Percentiles rank a stretch among this genome's conserved stretches.
Conservation (phyloP, 345 rosid species). For the Gynandropsis gynandra region DNA sequence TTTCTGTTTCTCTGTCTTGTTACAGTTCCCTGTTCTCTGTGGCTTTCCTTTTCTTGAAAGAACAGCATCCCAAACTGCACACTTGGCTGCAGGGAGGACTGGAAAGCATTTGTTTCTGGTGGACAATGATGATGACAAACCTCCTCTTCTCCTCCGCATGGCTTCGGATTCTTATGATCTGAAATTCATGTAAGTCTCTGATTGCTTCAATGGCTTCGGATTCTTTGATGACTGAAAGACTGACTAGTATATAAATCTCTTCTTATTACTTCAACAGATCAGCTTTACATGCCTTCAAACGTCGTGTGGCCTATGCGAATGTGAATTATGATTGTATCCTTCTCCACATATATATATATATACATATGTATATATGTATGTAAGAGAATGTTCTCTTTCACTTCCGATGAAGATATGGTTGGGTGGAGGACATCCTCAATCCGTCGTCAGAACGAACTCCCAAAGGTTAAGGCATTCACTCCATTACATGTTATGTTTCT, state of each 20-base stretch:
- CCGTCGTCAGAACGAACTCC: slow-evolving; percentile 75
- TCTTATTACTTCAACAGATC: slow-evolving; percentile 47
- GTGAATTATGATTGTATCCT: slow-evolving; percentile 89
- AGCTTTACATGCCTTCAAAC: slow-evolving; percentile 73
- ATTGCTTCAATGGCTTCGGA: too few relatives aligned
- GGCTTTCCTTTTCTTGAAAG: slow-evolving; percentile 90
- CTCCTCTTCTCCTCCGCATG: slow-evolving; percentile 91
- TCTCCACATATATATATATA: not conserved
- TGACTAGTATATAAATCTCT: slow-evolving; percentile 16
- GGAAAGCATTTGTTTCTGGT: slow-evolving; percentile 91
- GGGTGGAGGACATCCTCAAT: slow-evolving; percentile 98
- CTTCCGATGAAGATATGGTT: slow-evolving; percentile 54
- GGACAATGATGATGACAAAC: slow-evolving; percentile 61
- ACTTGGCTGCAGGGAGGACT: slow-evolving; percentile 76
- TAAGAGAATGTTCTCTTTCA: slow-evolving; percentile 35
- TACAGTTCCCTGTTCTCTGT: slow-evolving; percentile 81
- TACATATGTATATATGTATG: not conserved
- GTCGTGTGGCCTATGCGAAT: slow-evolving; percentile 89
- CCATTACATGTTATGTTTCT: not conserved
- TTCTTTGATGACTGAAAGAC: slow-evolving; percentile 12
- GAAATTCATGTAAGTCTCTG: slow-evolving; percentile 60
- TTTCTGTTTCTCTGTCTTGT: slow-evolving; percentile 3
- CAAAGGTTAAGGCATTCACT: slow-evolving; percentile 43
- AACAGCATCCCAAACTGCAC: slow-evolving; percentile 81
- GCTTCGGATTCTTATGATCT: slow-evolving; percentile 57